Conservation (phyloP, 805 yeast species). For the Candida silvicultrix region DNA sequence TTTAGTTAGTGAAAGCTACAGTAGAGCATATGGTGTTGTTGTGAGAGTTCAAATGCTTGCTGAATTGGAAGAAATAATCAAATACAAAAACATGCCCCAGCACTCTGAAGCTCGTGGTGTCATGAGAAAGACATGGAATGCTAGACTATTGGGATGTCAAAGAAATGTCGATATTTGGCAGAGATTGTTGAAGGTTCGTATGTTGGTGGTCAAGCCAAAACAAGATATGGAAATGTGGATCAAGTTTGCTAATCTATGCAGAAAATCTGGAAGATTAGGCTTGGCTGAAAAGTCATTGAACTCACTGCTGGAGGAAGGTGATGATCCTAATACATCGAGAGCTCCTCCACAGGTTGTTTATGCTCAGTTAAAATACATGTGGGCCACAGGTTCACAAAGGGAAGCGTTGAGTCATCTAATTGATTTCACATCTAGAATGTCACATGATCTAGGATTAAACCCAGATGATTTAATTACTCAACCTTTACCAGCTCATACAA, state of each 20-base stretch:
- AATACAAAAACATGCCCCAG: slow-evolving; percentile 79
- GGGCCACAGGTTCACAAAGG: slow-evolving; percentile 88
- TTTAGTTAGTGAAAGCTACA: slow-evolving; percentile 89
- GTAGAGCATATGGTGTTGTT: slow-evolving; percentile 93
- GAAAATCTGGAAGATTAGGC: slow-evolving; percentile 89
- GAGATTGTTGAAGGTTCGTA: slow-evolving; percentile 85
- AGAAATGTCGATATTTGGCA: slow-evolving; percentile 99
- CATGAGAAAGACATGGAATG: slow-evolving; percentile 91
- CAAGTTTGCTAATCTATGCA: slow-evolving; percentile 91
- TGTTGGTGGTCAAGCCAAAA: slow-evolving; percentile 88
- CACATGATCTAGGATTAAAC: slow-evolving; percentile 79
- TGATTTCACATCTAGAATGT: slow-evolving; percentile 87
- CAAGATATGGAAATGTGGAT: slow-evolving; percentile 98
- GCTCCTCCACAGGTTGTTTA: slow-evolving; percentile 97
- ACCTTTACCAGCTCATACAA: slow-evolving; percentile 61
- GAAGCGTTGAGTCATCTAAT: slow-evolving; percentile 83
- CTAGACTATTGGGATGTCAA: slow-evolving; percentile 88
- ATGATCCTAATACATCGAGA: slow-evolving; percentile 52
- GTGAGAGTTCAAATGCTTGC: slow-evolving; percentile 97
- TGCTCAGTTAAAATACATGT: slow-evolving; percentile 93
- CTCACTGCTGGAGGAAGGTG: slow-evolving; percentile 66
- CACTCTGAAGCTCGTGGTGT: slow-evolving; percentile 72
- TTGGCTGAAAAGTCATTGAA: slow-evolving; percentile 89
- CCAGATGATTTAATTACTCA: slow-evolving; percentile 85
- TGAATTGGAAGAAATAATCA: slow-evolving; percentile 90